Evolutionary conservation across 192 early-diverging fungal genomes (phyloP), one percentile per base, ranked within the genome.

Genomic region (Mortierella hygrophila): DNA sequence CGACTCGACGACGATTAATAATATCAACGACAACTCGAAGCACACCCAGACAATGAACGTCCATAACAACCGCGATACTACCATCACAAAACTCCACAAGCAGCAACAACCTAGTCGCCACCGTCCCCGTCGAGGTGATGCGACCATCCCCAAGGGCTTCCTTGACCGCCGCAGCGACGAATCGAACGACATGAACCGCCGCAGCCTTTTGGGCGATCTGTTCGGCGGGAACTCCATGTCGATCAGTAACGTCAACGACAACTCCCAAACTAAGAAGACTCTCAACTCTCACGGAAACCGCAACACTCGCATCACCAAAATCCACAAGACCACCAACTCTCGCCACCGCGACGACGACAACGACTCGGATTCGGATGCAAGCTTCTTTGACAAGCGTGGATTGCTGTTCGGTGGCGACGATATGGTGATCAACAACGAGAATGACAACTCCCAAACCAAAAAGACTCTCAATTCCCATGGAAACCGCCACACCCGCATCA

Each of bases 231-330:
- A 78, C 5, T 55, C 63, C 6, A 84, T 72, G 69, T 32, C 74
- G 4, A 75, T 79, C 46, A 85, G 52, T 68, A 85, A 79, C 55
- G 68, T 72, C 6, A 85, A 79, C 42, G 78, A 72, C 41, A 75
- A 85, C 54, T 79, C 77, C 1, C 69, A 79, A 68, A 47, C 63
- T 6, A 76, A 52, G 10, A 70, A 78, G 47, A 78, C 70, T 3
- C 47, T 63, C 35, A 78, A 77, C 49, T 73, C 70, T 16, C 81
- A 83, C 68, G 72, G 71, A 20, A 83, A 83, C 71, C 76, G 40
- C 13, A 18, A 82, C 40, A 69, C 44, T 2, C 55, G 6, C 20
- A 82, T 77, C 35, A 74, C 47, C 70, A 65, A 63, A 41, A 42
- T 79, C 78, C 29, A 26, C 65, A 55, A 75, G 40, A 23, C 42